Base-by-base conservation (phyloP, 1,284 basidiomycete genomes). In the Fistulina hepatica region DNA sequence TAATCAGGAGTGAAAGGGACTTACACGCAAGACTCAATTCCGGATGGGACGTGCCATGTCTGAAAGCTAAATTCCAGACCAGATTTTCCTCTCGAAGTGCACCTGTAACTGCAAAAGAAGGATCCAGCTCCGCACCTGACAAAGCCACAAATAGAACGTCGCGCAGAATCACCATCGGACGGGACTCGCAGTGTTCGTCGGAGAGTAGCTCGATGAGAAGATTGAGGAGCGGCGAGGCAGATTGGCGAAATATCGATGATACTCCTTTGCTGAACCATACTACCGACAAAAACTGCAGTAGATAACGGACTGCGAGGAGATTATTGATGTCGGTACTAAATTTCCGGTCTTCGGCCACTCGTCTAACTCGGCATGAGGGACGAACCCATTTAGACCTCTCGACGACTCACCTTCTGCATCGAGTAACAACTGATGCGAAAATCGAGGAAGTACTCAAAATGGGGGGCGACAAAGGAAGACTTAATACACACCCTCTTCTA, bases 401-500 rank as follows among this genome's bases (percentile, higher is more conserved):
- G 39, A 33, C 13, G 2, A 37, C 35, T 40, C 15, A 43, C 21
- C 40, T 45, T 12, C 31, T 36, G 16, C 37, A 34, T 6, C 19
- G 20, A 6, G 31, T 21, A 5, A 47, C 10, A 15, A 36, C 46
- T 47, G 15, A 5, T n/a, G 9, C 24, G n/a, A 23, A 17, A 17
- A 21, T 33, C n/a, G 31, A 19, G 19, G 37, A 15, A 11, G 24
- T 12, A 11, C 4, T 3, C 15, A 7, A 13, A 3, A 41, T 28
- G 22, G 12, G 3, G 9, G 4, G 6, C 25, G 23, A 12, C 5
- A 28, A 16, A 6, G 2, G 12, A n/a, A 34, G n/a, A 12, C 12
- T n/a, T 28, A 17, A 5, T 8, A 32, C 53, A 39, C 36, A 55
- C 59, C 38, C 36, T 56, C 51, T 27, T 58, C 47, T 2, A 61